These are phyloP conservation scores for Dioscorea alata DNA, from an alignment of 106 monocot species.

Conservation along the genomic window DNA sequence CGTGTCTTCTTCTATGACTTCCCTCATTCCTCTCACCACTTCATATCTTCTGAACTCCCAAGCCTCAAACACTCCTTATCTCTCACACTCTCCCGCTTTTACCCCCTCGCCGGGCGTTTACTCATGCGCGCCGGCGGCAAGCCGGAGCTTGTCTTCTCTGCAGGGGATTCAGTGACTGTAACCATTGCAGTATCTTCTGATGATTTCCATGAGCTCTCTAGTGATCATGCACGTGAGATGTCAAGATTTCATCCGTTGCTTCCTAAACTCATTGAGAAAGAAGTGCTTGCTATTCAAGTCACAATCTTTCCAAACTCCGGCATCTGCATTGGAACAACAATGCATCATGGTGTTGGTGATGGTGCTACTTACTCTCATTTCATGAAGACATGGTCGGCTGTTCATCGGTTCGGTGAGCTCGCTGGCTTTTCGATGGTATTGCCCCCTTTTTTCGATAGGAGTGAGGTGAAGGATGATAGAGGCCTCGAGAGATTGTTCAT, in stretches of 20 bases:
- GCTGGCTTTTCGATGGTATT: background rate
- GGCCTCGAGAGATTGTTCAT: slow-evolving; percentile 9
- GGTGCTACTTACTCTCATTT: slow-evolving; percentile 29
- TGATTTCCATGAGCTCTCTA: slow-evolving; percentile 10
- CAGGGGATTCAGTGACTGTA: slow-evolving; percentile 17
- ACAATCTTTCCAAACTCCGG: slow-evolving; percentile 31
- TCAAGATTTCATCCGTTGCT: no score
- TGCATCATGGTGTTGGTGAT: slow-evolving; percentile 33
- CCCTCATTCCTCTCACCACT: slow-evolving; percentile 13
- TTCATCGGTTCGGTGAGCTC: background rate
- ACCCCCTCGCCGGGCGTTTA: slow-evolving; percentile 37
- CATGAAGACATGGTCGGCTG: slow-evolving; percentile 26
- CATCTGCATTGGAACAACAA: slow-evolving; percentile 19
- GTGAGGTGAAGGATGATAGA: slow-evolving; percentile 7
- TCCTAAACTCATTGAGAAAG: background rate
- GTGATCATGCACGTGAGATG: slow-evolving; percentile 10
- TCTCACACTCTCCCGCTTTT: slow-evolving; percentile 37
- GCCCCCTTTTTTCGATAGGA: slow-evolving; percentile 10
- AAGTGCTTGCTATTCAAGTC: slow-evolving; percentile 28
- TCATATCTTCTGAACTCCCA: slow-evolving; percentile 27
- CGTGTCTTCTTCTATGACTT: slow-evolving; percentile 51
- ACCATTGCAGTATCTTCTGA: slow-evolving; percentile 1
- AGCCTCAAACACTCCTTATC: slow-evolving; percentile 41
- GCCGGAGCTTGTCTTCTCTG: slow-evolving; percentile 18
- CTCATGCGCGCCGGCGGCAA: background rate